phyloP scores from a whole-genome alignment of 2,329 filamentous ascomycete genomes.

The Alternaria burnsii region DNA sequence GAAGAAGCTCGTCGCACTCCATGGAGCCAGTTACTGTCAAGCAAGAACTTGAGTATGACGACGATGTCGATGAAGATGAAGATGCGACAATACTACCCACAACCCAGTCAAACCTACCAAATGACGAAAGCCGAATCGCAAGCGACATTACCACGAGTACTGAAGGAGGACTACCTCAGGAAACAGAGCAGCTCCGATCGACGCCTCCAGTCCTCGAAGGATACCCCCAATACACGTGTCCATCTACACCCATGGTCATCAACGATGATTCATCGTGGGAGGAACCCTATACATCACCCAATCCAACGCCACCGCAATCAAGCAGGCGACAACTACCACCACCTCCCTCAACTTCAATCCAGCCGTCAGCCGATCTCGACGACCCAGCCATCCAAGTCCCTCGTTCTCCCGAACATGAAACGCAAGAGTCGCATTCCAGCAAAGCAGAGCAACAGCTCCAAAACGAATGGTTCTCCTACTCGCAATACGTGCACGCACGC shows the following conservation, averaged over 20 bases:
- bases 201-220: constrained; percentile 20
- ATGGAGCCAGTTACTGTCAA: not conserved
- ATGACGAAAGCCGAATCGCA: not conserved
- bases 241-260: constrained; percentile 38
- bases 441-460: constrained; percentile 47
- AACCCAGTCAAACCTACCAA: not conserved
- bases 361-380: constrained; percentile 29
- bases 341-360: constrained; percentile 10
- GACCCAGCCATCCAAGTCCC: constrained; percentile 33
- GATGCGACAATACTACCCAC: not conserved
- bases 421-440: constrained; percentile 41
- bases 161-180: not conserved
- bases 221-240: constrained; percentile 25
- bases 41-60: constrained; percentile 1
- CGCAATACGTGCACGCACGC: constrained; percentile 36
- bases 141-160: not conserved
- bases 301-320: constrained; percentile 14
- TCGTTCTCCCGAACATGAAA: constrained; percentile 31
- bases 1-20: not conserved
- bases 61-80: constrained; percentile 1
- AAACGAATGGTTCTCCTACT: constrained; percentile 42
- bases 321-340: not conserved
- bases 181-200: constrained; percentile 17
- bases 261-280: constrained; percentile 33
- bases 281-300: constrained; percentile 8